A percentile compares a stretch with the other conserved stretches of the same genome.
These are phyloP conservation scores for Kurtzmaniella fragi DNA, from an alignment of 805 yeast genomes.

Conservation along the genomic window DNA sequence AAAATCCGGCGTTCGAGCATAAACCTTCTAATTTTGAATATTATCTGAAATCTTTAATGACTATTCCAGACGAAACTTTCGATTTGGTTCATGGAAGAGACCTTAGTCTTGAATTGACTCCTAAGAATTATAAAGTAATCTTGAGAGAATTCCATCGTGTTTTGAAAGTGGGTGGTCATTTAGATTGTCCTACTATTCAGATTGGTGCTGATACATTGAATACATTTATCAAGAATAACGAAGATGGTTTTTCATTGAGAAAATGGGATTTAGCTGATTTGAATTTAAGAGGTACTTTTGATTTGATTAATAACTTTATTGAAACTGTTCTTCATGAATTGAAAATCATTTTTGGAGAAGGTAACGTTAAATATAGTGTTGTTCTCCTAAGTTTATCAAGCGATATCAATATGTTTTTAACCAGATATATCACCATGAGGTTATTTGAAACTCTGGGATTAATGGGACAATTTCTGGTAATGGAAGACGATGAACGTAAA, in stretches of 20 bases:
- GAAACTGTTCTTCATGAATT: conserved; percentile 19
- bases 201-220: conserved; percentile 8
- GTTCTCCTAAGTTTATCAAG: conserved; percentile 23
- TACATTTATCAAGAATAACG: background rate
- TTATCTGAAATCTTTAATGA: conserved; percentile 18
- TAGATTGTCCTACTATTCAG: conserved; percentile 26
- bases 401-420: conserved; percentile 26
- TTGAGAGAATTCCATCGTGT: conserved; percentile 31
- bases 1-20: conserved; percentile 12
- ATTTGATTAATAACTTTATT: conserved; percentile 21
- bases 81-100: conserved; percentile 35
- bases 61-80: conserved; percentile 24
- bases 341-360: conserved; percentile 24
- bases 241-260: background rate
- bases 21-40: conserved; percentile 30
- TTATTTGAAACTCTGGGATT: conserved; percentile 31
- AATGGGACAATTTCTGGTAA: conserved; percentile 18
- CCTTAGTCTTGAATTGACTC: conserved; percentile 25
- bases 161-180: conserved; percentile 28
- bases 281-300: conserved; percentile 8
- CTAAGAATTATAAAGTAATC: conserved; percentile 18
- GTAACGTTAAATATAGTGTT: conserved; percentile 25
- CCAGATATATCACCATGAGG: conserved; percentile 22
- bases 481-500: conserved; percentile 5
- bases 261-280: background rate